phyloP scores from a whole-genome alignment of 148 eudicot species.

The Chenopodium album region DNA sequence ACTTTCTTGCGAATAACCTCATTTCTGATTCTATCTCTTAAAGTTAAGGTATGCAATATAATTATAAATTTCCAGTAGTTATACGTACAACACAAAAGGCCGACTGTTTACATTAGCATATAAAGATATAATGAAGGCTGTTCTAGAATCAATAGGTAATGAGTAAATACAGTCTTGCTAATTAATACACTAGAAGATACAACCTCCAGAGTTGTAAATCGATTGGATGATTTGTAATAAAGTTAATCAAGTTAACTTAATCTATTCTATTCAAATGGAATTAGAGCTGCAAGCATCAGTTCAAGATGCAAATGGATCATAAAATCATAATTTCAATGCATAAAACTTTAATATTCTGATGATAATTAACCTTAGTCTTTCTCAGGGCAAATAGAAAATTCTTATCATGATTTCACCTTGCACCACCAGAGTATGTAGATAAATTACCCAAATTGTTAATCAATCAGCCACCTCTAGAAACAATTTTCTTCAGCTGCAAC shows the following conservation, averaged over 20 bases:
- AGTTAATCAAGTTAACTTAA: neutral
- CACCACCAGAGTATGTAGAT: neutral
- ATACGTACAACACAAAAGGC: too few species aligned
- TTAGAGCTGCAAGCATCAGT: neutral
- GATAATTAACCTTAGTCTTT: neutral
- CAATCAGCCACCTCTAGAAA: neutral
- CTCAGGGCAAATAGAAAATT: neutral
- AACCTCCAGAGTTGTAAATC: too few species aligned
- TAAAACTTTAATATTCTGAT: neutral
- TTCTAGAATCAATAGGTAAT: too few species aligned
- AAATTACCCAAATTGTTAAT: neutral
- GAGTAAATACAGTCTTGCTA: too few species aligned
- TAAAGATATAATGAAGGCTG: too few species aligned
- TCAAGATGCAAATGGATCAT: neutral
- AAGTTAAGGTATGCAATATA: too few species aligned
- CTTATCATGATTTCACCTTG: neutral
- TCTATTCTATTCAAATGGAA: neutral
- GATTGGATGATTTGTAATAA: neutral
- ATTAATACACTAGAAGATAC: too few species aligned
- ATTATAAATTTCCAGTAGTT: too few species aligned
- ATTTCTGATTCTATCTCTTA: too few species aligned
- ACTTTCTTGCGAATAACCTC: too few species aligned
- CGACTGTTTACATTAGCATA: too few species aligned
- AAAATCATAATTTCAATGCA: neutral
- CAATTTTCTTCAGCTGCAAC: neutral